Conservation (phyloP, 208 protist species). For the Wallacemonas sp. region DNA sequence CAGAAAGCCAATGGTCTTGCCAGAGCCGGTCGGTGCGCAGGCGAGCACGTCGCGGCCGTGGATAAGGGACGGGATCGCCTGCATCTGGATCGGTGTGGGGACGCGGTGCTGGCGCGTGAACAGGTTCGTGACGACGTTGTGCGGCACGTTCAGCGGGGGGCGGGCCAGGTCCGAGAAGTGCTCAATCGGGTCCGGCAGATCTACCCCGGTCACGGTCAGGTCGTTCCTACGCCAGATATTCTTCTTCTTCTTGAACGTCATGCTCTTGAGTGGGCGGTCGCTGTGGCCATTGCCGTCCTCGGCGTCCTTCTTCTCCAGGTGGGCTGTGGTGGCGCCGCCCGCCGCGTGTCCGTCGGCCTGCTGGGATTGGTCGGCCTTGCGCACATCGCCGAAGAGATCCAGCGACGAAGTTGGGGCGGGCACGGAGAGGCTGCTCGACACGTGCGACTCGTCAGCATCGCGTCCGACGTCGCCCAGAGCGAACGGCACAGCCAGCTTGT, state of each 20-base stretch:
- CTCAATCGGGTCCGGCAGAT: slow-evolving; percentile 80
- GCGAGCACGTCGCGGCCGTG: slow-evolving; percentile 87
- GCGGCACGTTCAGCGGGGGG: slow-evolving; percentile 73
- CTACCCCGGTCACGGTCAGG: slow-evolving; percentile 71
- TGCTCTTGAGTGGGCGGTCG: slow-evolving; percentile 61
- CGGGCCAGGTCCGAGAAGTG: slow-evolving; percentile 86
- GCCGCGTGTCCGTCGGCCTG: slow-evolving; percentile 6
- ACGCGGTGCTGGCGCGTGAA: slow-evolving; percentile 81
- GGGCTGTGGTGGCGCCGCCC: slow-evolving; percentile 1
- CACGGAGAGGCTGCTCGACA: slow-evolving; percentile 32
- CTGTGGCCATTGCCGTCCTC: slow-evolving; percentile 22
- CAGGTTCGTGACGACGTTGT: slow-evolving; percentile 82
- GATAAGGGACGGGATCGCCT: slow-evolving; percentile 94
- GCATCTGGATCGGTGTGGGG: slow-evolving; percentile 97
- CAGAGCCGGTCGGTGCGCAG: slow-evolving; percentile 91
- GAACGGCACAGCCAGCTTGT: slow-evolving; percentile 2
- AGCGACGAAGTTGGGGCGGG: slow-evolving; percentile 52
- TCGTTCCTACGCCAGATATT: slow-evolving; percentile 87
- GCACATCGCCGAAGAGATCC: slow-evolving; percentile 48
- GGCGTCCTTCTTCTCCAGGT: not conserved
- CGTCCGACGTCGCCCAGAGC: slow-evolving; percentile 15
- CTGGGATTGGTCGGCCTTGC: not conserved
- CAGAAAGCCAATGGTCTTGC: slow-evolving; percentile 96
- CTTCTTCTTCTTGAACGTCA: slow-evolving; percentile 75
- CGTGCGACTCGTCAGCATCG: slow-evolving; percentile 12